Conservation (phyloP, 768 basidiomycete species). For the Leccinellum rugosiceps region DNA sequence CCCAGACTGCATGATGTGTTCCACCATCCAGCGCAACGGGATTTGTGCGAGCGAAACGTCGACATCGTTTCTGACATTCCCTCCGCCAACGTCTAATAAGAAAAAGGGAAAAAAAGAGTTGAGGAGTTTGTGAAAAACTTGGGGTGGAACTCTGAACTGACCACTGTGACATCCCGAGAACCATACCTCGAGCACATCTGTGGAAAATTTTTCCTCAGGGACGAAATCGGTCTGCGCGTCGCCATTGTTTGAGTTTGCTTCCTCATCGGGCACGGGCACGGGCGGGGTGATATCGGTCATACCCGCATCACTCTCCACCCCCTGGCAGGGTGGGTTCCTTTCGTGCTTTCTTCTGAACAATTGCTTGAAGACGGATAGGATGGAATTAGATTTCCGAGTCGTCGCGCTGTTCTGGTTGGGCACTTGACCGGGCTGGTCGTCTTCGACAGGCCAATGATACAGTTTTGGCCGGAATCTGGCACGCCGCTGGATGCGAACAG, state of each 20-base stretch:
- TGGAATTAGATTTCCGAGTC: neutral
- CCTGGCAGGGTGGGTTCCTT: neutral
- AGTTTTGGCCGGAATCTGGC: slow-evolving; percentile 62
- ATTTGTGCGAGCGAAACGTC: slow-evolving; percentile 51
- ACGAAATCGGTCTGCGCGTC: neutral
- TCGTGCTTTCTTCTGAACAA: neutral
- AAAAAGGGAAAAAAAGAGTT: neutral
- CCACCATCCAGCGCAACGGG: slow-evolving; percentile 76
- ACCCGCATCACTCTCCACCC: neutral
- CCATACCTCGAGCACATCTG: slow-evolving; percentile 77
- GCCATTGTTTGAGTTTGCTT: neutral
- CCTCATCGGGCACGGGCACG: neutral
- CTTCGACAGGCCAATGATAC: slow-evolving; percentile 45
- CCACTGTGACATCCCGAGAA: slow-evolving; percentile 72
- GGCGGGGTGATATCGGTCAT: neutral
- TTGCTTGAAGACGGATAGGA: neutral
- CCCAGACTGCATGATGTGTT: slow-evolving; percentile 52
- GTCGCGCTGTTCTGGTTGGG: neutral
- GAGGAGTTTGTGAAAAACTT: neutral
- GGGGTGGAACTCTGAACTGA: slow-evolving; percentile 30
- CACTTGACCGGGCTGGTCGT: slow-evolving; percentile 26
- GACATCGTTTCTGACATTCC: slow-evolving; percentile 43
- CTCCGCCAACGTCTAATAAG: slow-evolving; percentile 78
- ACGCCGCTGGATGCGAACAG: slow-evolving; percentile 45
- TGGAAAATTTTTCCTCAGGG: slow-evolving; percentile 2